A percentile compares a stretch with the other conserved stretches of the same genome.
Evolutionary conservation across 495 filamentous ascomycete genomes (phyloP).

Genomic region (Xylaria intraflava): DNA sequence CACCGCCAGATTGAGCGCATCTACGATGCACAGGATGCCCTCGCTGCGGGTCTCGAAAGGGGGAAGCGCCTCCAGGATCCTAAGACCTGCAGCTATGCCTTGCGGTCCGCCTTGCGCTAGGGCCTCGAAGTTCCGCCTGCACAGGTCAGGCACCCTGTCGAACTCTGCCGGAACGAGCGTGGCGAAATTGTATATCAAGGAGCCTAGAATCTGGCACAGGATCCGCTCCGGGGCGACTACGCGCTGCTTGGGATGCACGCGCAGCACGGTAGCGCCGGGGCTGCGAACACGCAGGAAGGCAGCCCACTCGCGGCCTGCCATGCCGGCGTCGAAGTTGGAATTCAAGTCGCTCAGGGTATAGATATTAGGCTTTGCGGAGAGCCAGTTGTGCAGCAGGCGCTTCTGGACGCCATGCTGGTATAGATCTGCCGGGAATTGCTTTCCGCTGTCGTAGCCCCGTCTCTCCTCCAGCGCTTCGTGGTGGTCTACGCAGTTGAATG

Average conservation of each 20-base stretch:
- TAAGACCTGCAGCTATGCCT: slow-evolving; percentile 9
- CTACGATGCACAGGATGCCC: slow-evolving; percentile 11
- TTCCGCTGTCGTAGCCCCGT: slow-evolving; percentile 7
- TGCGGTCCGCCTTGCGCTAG: slow-evolving; percentile 5
- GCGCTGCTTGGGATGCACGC: slow-evolving; percentile 13
- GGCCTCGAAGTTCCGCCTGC: slow-evolving; percentile 1
- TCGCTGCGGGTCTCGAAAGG: neutral
- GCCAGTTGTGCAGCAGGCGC: neutral
- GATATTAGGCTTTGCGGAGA: neutral
- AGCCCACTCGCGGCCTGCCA: slow-evolving; percentile 14
- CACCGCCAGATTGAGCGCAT: slow-evolving; percentile 13
- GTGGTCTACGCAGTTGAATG: slow-evolving; percentile 8
- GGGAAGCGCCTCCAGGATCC: slow-evolving; percentile 12
- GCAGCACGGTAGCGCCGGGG: slow-evolving; percentile 4
- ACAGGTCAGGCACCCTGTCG: neutral
- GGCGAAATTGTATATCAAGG: slow-evolving; percentile 13
- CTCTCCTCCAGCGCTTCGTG: slow-evolving; percentile 7
- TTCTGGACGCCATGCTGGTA: slow-evolving; percentile 8
- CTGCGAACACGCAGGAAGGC: slow-evolving; percentile 9
- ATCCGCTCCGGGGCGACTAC: neutral
- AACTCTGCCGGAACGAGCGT: slow-evolving; percentile 7
- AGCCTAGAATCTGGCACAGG: slow-evolving; percentile 14
- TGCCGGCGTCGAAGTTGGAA: neutral
- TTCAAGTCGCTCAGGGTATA: slow-evolving; percentile 2
- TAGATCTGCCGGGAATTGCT: slow-evolving; percentile 4